phyloP scores from a whole-genome alignment of 2,329 filamentous ascomycete species.

The Penicillium oxalicum region DNA sequence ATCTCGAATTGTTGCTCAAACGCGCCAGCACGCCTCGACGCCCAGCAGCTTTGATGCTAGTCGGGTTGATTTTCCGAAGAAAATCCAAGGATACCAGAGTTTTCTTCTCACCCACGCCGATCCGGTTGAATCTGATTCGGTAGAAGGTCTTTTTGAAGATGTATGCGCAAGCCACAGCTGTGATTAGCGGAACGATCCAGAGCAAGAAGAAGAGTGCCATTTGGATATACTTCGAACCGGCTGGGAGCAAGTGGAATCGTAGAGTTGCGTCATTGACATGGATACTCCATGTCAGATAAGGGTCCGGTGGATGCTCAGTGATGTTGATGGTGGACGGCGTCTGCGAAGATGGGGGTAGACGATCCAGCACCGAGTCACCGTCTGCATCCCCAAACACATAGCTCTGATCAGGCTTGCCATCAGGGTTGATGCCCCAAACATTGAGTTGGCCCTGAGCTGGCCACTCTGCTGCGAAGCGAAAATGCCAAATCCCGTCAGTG shows the following conservation, averaged over 20 bases:
- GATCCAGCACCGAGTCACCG: slow-evolving; percentile 55
- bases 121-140: slow-evolving; percentile 57
- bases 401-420: slow-evolving; percentile 56
- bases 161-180: slow-evolving; percentile 47
- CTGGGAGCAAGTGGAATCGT: slow-evolving; percentile 48
- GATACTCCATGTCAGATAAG: slow-evolving; percentile 52
- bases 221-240: slow-evolving; percentile 51
- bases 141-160: slow-evolving; percentile 58
- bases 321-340: slow-evolving; percentile 54
- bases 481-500: slow-evolving; percentile 50
- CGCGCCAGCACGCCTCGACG: slow-evolving; percentile 31
- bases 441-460: slow-evolving; percentile 58
- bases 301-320: slow-evolving; percentile 49
- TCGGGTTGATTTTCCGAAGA: slow-evolving; percentile 31
- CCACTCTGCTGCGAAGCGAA: slow-evolving; percentile 59
- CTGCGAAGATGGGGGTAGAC: slow-evolving; percentile 55
- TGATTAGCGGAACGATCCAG: slow-evolving; percentile 48
- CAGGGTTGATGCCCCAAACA: slow-evolving; percentile 60
- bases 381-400: slow-evolving; percentile 58
- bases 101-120: slow-evolving; percentile 49
- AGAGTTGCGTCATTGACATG: slow-evolving; percentile 51
- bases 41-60: slow-evolving; percentile 20
- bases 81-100: slow-evolving; percentile 34
- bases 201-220: slow-evolving; percentile 52
- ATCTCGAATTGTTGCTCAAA: slow-evolving; percentile 31